Conservation (phyloP, 2,329 filamentous ascomycete genomes). For the Penicillium hordei region DNA sequence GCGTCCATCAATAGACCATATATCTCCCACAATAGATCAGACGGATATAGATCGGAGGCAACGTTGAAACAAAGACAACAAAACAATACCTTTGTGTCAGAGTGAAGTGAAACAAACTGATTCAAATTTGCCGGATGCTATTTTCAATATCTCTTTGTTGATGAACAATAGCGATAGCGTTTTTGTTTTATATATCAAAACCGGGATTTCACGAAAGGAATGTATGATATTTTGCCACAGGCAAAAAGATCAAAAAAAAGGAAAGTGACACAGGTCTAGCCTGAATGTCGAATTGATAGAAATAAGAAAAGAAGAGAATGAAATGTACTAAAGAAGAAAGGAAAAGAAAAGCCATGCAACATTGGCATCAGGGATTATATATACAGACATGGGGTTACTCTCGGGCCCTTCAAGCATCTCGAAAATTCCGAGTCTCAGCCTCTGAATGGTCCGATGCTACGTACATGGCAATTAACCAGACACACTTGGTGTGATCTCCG, state of each 20-base stretch:
- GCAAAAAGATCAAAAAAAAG: constrained; percentile 32
- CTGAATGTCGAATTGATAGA: constrained; percentile 31
- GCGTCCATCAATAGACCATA: background rate
- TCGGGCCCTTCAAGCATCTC: constrained; percentile 1
- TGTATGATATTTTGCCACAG: constrained; percentile 36
- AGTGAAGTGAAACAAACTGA: constrained; percentile 12
- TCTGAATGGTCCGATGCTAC: constrained; percentile 11
- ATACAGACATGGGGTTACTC: constrained; percentile 12
- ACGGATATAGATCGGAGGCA: background rate
- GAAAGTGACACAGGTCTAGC: constrained; percentile 39
- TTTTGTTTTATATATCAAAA: constrained; percentile 6
- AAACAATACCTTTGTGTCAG: constrained; percentile 31
- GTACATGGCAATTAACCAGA: constrained; percentile 22
- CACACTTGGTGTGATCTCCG: constrained; percentile 10
- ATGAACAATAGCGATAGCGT: background rate
- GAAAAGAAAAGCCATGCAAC: constrained; percentile 13
- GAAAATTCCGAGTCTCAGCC: background rate
- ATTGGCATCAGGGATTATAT: constrained; percentile 26
- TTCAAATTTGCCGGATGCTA: background rate
- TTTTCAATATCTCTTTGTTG: constrained; percentile 1
- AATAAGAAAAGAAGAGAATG: constrained; percentile 18
- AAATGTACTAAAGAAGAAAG: constrained; percentile 23
- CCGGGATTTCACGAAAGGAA: constrained; percentile 22
- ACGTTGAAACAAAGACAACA: constrained; percentile 1
- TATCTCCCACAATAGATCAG: background rate